These are phyloP conservation scores for Naganishia antarctica DNA, from an alignment of 768 basidiomycete species.

Conservation along the genomic window DNA sequence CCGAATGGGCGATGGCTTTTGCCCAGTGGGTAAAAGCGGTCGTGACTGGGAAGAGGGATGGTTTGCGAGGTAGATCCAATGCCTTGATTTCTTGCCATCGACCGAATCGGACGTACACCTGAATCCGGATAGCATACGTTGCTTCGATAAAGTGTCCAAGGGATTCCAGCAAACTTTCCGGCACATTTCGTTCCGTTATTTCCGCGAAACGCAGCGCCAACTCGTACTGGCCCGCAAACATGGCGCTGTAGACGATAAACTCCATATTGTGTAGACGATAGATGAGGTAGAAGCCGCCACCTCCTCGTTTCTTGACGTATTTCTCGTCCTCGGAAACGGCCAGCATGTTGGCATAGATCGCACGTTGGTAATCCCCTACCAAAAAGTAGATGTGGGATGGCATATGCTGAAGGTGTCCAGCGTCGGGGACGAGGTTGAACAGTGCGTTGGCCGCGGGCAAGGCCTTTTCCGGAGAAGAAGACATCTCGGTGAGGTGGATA, in stretches of 20 bases:
- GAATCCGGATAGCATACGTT: constrained; percentile 25
- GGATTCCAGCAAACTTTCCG: constrained; percentile 17
- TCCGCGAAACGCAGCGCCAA: constrained; percentile 32
- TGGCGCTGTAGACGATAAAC: constrained; percentile 38
- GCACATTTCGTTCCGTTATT: constrained; percentile 30
- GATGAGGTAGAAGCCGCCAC: constrained; percentile 33
- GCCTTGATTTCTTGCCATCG: constrained; percentile 37
- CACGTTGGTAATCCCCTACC: constrained; percentile 41
- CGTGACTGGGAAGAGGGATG: constrained; percentile 29
- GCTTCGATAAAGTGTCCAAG: constrained; percentile 24
- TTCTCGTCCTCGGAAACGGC: constrained; percentile 36
- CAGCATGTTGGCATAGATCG: constrained; percentile 33
- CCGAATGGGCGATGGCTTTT: constrained; percentile 36
- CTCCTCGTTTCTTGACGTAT: constrained; percentile 27
- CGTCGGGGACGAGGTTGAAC: constrained; percentile 36
- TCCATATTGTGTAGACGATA: constrained; percentile 38
- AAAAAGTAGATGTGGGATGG: constrained; percentile 42
- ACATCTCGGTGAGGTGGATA: constrained; percentile 41
- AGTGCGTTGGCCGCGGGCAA: constrained; percentile 33
- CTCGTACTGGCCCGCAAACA: constrained; percentile 37
- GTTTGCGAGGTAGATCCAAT: constrained; percentile 25
- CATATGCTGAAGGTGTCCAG: constrained; percentile 42
- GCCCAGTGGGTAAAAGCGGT: constrained; percentile 34
- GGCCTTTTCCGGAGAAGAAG: constrained; percentile 36
- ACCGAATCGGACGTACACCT: constrained; percentile 41